Evolutionary conservation across 345 rosid genomes (phyloP).

Genomic region (Capsella bursapastoris): DNA sequence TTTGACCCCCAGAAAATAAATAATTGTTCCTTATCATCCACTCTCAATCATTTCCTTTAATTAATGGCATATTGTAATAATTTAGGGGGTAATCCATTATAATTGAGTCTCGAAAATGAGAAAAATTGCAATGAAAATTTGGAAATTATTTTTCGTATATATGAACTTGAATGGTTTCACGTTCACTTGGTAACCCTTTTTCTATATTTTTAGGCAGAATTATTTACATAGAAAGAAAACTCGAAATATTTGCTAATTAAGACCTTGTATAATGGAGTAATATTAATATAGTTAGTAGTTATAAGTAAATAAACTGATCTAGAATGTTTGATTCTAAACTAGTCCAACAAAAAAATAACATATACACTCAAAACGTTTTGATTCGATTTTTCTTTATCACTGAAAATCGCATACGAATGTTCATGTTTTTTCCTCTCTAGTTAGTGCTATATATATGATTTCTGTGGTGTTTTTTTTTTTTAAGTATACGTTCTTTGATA

Average conservation of each 20-base stretch:
- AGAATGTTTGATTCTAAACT: constrained; percentile 25
- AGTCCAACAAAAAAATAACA: constrained; percentile 12
- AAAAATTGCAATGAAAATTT: not conserved
- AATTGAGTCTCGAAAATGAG: constrained; percentile 5
- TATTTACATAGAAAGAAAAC: not conserved
- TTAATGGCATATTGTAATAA: constrained; percentile 11
- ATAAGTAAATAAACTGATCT: not conserved
- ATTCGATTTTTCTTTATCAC: no score
- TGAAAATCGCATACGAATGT: no score
- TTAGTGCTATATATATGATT: no score
- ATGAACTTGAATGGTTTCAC: not conserved
- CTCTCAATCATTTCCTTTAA: not conserved
- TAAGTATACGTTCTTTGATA: no score
- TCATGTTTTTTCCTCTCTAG: no score
- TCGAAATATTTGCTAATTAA: not conserved
- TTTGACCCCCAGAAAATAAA: no score
- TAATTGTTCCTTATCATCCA: constrained; percentile 12
- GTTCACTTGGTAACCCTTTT: not conserved
- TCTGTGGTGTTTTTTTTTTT: no score
- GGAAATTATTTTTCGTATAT: not conserved
- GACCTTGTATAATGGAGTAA: not conserved
- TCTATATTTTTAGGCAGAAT: not conserved
- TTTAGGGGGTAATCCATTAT: constrained; percentile 28
- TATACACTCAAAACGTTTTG: not conserved
- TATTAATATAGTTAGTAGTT: not conserved